These are phyloP conservation scores for Alternaria angustiovoidea DNA, from an alignment of 2,329 filamentous ascomycete genomes.

Conservation along the genomic window DNA sequence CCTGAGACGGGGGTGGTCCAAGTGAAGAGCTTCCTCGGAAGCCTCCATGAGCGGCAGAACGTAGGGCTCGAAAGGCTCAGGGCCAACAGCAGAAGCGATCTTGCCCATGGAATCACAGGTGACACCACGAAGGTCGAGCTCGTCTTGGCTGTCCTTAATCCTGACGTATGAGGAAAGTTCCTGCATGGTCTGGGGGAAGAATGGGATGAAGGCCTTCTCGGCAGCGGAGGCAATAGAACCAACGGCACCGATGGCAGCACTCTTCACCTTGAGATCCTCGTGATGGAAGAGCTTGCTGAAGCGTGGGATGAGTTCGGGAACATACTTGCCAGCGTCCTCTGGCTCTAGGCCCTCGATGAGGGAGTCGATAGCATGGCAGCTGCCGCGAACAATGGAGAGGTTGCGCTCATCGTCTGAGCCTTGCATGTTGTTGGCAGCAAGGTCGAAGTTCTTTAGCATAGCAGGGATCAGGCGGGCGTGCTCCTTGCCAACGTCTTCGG, in stretches of 20 bases:
- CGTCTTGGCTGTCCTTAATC: slow-evolving; percentile 88
- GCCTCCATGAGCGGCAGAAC: slow-evolving; percentile 90
- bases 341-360: slow-evolving; percentile 86
- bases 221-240: slow-evolving; percentile 90
- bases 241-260: slow-evolving; percentile 84
- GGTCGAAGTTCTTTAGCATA: slow-evolving; percentile 86
- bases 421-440: slow-evolving; percentile 73
- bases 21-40: slow-evolving; percentile 86
- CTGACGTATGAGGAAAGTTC: slow-evolving; percentile 83
- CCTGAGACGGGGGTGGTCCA: slow-evolving; percentile 88
- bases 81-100: slow-evolving; percentile 87
- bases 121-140: slow-evolving; percentile 86
- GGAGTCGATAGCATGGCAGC: slow-evolving; percentile 89
- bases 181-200: slow-evolving; percentile 89
- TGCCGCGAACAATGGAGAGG: slow-evolving; percentile 85
- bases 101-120: slow-evolving; percentile 93
- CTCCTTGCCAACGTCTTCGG: slow-evolving; percentile 86
- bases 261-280: slow-evolving; percentile 88
- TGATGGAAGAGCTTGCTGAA: slow-evolving; percentile 85
- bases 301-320: slow-evolving; percentile 81
- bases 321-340: slow-evolving; percentile 82
- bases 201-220: slow-evolving; percentile 84
- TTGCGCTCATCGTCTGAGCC: slow-evolving; percentile 74
- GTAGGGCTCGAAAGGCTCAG: slow-evolving; percentile 87
- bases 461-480: slow-evolving; percentile 85